A percentile compares a stretch with the other conserved stretches of the same genome.
phyloP scores from a whole-genome alignment of 345 rosid genomes.

The Salix brachista region DNA sequence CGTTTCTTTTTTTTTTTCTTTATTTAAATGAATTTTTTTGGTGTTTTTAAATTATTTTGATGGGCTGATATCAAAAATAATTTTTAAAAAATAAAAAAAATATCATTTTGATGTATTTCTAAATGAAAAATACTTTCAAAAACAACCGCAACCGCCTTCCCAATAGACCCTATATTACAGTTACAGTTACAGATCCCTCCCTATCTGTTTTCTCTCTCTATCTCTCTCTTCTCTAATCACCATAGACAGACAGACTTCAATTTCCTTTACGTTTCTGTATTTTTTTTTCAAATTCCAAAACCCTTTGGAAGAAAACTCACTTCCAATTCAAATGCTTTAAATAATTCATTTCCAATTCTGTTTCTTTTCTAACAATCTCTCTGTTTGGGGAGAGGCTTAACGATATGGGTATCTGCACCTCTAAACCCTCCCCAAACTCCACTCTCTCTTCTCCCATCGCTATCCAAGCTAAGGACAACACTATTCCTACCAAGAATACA shows the following conservation, averaged over 20 bases:
- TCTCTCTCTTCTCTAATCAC: neutral
- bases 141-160: no score
- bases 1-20: no score
- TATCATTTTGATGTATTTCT: no score
- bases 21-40: no score
- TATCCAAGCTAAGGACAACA: slow-evolving; percentile 10
- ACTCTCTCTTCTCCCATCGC: slow-evolving; percentile 30
- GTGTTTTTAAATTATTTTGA: no score
- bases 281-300: neutral
- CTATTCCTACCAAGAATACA: slow-evolving; percentile 26
- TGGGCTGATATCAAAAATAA: no score
- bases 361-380: neutral
- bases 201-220: no score
- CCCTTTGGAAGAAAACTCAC: slow-evolving; percentile 10
- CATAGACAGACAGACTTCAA: neutral
- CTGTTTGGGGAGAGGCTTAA: slow-evolving; percentile 23
- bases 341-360: neutral
- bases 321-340: neutral
- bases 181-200: neutral
- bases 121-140: no score
- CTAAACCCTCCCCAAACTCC: slow-evolving; percentile 54
- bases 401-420: slow-evolving; percentile 75
- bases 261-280: neutral
- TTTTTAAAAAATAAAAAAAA: no score
- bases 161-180: no score